Conservation (phyloP, 306 rosid genomes). For the Benincasa hispida region DNA sequence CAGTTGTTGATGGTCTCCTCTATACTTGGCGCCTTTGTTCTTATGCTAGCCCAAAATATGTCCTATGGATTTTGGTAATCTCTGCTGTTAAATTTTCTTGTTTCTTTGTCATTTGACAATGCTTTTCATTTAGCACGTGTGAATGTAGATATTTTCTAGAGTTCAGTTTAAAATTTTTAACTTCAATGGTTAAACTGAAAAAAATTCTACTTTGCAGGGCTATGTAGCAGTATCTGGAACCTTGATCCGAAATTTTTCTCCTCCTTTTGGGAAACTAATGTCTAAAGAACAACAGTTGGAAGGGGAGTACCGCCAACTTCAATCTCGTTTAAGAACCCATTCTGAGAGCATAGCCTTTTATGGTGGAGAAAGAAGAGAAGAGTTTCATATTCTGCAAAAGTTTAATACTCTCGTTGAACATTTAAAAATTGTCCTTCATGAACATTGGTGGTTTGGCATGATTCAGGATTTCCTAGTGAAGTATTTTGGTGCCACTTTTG, state of each 20-base stretch:
- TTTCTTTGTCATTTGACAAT: background rate
- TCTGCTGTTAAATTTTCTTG: slow-evolving; percentile 10
- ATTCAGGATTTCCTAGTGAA: slow-evolving; percentile 87
- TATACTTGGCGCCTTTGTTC: slow-evolving; percentile 97
- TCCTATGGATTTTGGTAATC: slow-evolving; percentile 91
- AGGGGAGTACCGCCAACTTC: slow-evolving; percentile 95
- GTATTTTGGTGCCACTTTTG: slow-evolving; percentile 97
- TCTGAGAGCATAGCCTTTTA: slow-evolving; percentile 96
- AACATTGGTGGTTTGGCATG: slow-evolving; percentile 99
- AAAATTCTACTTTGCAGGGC: slow-evolving; percentile 45
- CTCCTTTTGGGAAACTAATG: slow-evolving; percentile 92
- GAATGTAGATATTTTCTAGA: slow-evolving; percentile 9
- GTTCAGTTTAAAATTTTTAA: background rate
- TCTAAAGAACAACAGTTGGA: slow-evolving; percentile 89
- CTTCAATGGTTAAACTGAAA: slow-evolving; percentile 8
- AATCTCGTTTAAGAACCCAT: slow-evolving; percentile 89
- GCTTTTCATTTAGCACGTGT: slow-evolving; percentile 2
- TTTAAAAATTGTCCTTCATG: slow-evolving; percentile 58
- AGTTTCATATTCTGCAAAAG: slow-evolving; percentile 72
- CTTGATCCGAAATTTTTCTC: slow-evolving; percentile 71
- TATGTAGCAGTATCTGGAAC: slow-evolving; percentile 87
- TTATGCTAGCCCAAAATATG: slow-evolving; percentile 97
- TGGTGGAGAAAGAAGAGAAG: slow-evolving; percentile 91
- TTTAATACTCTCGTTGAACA: slow-evolving; percentile 56
- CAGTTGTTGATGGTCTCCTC: slow-evolving; percentile 80